Evolutionary conservation across 2,329 filamentous ascomycete species (phyloP), one percentile per base, ranked within the genome.

Genomic region (Trichophyton mentagrophytes): DNA sequence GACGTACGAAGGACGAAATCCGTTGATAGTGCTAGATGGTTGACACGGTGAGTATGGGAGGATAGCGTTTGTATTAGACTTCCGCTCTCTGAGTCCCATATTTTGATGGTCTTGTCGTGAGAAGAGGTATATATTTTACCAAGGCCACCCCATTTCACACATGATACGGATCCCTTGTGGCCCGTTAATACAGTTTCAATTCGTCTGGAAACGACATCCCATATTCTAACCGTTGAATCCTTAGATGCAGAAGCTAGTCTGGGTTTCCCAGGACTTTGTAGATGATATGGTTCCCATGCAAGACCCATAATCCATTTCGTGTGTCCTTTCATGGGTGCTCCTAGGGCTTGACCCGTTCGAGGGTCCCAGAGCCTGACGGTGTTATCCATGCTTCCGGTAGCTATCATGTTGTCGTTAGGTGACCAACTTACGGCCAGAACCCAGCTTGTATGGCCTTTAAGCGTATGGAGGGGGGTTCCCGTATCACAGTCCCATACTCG

Each of bases 401-500:
- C 92, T 58, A 97, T 82, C 51, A 86, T 82, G 30, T 81, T 80
- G 9, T 87, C 89, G 69, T 96, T 90, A 0, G 91, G 90, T 13
- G 88, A 90, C 84, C 89, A 97, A 60, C 85, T 84, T 2, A 96
- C 89, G 1, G 85, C 89, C 61, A 97, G 75, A 2, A 97, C 90
- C 91, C 91, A 96, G 63, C 87, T 87, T 1, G 86, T 86, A 73
- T 97, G 93, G 0, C 90, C 90, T 67, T 89, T 87, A 57, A 97
- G 76, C 0, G 90, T 97, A 73, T 88, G 83, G 9, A 64, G 38
- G 1, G 64, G 64, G 3, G 64, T 96, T 56, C 91, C 91, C 0
- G 90, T 96, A 68, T 96, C 89, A 57, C 90, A 91, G 69, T 99
- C 91, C 90, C 90, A 96, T 76, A 97, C 86, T 61, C 92, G 80